Conservation (phyloP, 331 rosid species). For the Cydonia oblonga region DNA sequence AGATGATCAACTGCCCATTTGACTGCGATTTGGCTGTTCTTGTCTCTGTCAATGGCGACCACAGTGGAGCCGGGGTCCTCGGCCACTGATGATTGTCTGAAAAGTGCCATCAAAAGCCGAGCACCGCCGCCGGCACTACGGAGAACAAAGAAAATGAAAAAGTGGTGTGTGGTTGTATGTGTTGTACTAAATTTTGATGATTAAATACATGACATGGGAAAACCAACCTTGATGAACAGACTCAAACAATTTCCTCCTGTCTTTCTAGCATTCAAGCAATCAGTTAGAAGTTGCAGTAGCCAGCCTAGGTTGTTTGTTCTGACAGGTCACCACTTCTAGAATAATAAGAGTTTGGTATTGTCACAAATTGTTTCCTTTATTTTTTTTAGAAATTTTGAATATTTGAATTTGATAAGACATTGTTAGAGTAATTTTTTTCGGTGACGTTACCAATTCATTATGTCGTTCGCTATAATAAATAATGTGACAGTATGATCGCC, state of each 20-base stretch:
- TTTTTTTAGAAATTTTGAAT: too few species aligned
- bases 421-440: too few species aligned
- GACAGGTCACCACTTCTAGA: background rate
- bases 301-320: background rate
- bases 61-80: conserved; percentile 14
- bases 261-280: background rate
- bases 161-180: background rate
- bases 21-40: conserved; percentile 50
- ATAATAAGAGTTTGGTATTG: background rate
- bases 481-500: too few species aligned
- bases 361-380: background rate
- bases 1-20: conserved; percentile 81
- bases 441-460: too few species aligned
- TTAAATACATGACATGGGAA: background rate
- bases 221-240: conserved; percentile 1
- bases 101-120: conserved; percentile 3
- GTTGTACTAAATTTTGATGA: background rate
- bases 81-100: background rate
- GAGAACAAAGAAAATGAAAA: background rate
- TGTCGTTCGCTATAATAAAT: too few species aligned
- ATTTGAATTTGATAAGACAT: too few species aligned
- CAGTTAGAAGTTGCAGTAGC: too few species aligned
- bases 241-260: background rate
- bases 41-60: conserved; percentile 50
- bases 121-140: background rate